Conservation (phyloP, 1,284 basidiomycete species). For the Porodaedalea pini region DNA sequence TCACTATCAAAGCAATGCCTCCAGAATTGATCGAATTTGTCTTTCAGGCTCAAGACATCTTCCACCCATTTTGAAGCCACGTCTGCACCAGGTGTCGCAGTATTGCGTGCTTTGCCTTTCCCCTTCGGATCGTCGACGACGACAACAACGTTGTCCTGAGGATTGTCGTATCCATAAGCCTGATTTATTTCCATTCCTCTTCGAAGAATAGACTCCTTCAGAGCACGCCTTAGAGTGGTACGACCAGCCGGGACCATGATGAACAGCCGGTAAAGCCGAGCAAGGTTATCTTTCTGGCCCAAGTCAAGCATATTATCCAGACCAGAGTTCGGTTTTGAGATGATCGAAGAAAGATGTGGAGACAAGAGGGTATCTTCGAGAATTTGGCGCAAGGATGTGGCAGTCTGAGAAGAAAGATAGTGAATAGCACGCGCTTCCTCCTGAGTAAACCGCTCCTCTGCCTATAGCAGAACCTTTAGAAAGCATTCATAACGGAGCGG, state of each 20-base stretch:
- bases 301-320: constrained; percentile 86
- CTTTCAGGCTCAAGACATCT: constrained; percentile 87
- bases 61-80: constrained; percentile 92
- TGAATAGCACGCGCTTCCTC: constrained; percentile 88
- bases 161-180: constrained; percentile 35
- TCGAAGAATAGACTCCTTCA: constrained; percentile 74
- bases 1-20: constrained; percentile 70
- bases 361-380: constrained; percentile 79
- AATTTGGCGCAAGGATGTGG: constrained; percentile 66
- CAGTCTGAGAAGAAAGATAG: constrained; percentile 81
- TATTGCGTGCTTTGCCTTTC: constrained; percentile 55
- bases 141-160: constrained; percentile 34
- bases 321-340: constrained; percentile 83
- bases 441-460: constrained; percentile 77
- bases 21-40: constrained; percentile 83
- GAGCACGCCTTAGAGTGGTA: constrained; percentile 58
- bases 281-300: constrained; percentile 75
- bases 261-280: constrained; percentile 80
- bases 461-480: constrained; percentile 45
- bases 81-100: constrained; percentile 43
- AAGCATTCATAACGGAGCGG: constrained; percentile 9
- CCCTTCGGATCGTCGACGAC: constrained; percentile 47
- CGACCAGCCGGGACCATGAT: constrained; percentile 69
- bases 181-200: constrained; percentile 84
- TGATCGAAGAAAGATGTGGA: constrained; percentile 71